These are phyloP conservation scores for Citrullus amarus DNA, from an alignment of 306 rosid genomes.

Conservation along the genomic window DNA sequence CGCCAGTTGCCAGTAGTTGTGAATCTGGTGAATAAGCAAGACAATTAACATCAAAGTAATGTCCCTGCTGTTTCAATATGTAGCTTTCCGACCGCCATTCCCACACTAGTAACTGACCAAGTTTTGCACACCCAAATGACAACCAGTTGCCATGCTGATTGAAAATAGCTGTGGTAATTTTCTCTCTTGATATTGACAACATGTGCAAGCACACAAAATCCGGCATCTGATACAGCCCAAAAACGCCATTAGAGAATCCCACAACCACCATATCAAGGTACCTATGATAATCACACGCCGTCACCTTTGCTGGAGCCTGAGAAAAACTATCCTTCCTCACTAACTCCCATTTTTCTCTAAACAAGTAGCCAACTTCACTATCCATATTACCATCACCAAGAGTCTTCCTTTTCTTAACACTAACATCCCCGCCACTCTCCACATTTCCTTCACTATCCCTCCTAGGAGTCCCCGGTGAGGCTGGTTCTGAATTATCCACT, in stretches of 20 bases:
- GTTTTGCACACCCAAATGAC: conserved; percentile 74
- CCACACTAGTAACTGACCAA: conserved; percentile 95
- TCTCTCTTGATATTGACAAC: conserved; percentile 73
- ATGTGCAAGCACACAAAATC: conserved; percentile 81
- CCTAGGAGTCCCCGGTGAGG: conserved; percentile 48
- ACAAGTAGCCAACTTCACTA: conserved; percentile 40
- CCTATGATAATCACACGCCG: conserved; percentile 74
- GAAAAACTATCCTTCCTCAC: conserved; percentile 59
- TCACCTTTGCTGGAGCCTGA: conserved; percentile 47
- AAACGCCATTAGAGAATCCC: conserved; percentile 78
- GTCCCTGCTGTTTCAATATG: conserved; percentile 97
- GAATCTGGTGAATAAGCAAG: conserved; percentile 78
- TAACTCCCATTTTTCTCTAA: conserved; percentile 61
- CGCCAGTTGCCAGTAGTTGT: conserved; percentile 85
- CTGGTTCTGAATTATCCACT: conserved; percentile 27
- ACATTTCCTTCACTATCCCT: conserved; percentile 45
- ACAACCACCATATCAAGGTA: conserved; percentile 71
- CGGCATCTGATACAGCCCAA: conserved; percentile 86
- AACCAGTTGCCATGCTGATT: conserved; percentile 88
- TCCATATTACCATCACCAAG: conserved; percentile 16
- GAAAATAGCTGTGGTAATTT: conserved; percentile 67
- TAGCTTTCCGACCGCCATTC: conserved; percentile 93
- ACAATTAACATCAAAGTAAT: conserved; percentile 81
- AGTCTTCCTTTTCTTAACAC: conserved; percentile 49
- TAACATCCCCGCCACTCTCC: conserved; percentile 20